phyloP scores from a whole-genome alignment of 2,329 filamentous ascomycete species.

The Verticillium albo-atrum region DNA sequence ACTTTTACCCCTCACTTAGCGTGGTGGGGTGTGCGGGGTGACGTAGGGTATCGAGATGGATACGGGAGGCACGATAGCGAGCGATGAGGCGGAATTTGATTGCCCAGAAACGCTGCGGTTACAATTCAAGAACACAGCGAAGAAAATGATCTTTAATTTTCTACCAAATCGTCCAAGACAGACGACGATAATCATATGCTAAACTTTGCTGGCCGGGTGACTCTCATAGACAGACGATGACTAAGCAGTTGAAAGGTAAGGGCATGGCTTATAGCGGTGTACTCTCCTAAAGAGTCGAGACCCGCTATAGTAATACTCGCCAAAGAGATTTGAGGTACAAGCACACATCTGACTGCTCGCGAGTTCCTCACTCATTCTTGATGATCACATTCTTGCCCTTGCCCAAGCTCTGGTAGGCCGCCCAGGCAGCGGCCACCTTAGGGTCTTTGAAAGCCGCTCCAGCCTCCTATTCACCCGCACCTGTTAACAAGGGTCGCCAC shows the following conservation, averaged over 20 bases:
- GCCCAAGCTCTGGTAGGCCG: constrained; percentile 4
- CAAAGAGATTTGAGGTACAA: no score
- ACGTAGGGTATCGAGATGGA: not conserved
- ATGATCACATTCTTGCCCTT: constrained; percentile 4
- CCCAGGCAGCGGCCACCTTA: constrained; percentile 3
- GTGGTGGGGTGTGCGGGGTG: not conserved
- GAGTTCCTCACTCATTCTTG: not conserved
- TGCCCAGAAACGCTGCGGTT: no score
- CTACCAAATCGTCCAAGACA: not conserved
- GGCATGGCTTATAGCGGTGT: not conserved
- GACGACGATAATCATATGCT: not conserved
- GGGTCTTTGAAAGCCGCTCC: constrained; percentile 5
- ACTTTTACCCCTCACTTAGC: not conserved
- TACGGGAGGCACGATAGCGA: not conserved
- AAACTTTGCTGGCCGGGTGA: not conserved
- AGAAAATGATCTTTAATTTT: no score
- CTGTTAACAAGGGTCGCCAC: not conserved
- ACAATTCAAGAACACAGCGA: not conserved
- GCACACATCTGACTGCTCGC: not conserved
- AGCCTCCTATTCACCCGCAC: not conserved
- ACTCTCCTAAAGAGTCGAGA: not conserved
- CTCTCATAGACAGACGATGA: not conserved
- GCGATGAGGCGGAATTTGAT: not conserved
- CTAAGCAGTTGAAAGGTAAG: not conserved
- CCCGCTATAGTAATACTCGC: not conserved